A percentile compares a stretch with the other conserved stretches of the same genome.
Conservation (phyloP, 2,329 filamentous ascomycete genomes). For the Orbilia blumenaviensis region DNA sequence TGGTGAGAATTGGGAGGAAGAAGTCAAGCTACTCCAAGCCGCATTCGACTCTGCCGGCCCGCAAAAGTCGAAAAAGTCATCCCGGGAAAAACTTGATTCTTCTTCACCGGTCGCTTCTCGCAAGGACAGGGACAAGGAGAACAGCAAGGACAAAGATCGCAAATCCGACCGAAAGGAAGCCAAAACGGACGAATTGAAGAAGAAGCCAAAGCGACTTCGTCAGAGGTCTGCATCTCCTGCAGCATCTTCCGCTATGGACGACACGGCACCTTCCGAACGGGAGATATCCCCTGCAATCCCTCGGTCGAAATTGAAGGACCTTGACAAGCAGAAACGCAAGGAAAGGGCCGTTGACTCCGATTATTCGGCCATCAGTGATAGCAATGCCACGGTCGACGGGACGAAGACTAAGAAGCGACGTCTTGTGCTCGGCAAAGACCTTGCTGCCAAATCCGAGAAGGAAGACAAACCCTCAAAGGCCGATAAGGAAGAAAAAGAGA, state of each 20-base stretch:
- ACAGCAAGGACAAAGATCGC: conserved; percentile 33
- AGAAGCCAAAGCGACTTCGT: conserved; percentile 47
- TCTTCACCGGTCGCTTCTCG: conserved; percentile 44
- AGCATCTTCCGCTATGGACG: conserved; percentile 42
- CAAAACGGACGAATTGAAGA: conserved; percentile 41
- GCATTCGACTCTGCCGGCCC: conserved; percentile 69
- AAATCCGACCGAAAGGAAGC: conserved; percentile 32
- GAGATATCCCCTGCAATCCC: conserved; percentile 46
- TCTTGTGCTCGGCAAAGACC: conserved; percentile 57
- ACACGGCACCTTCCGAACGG: conserved; percentile 46
- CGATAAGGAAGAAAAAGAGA: conserved; percentile 26
- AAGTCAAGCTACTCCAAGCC: conserved; percentile 80
- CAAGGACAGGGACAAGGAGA: conserved; percentile 44
- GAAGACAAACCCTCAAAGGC: conserved; percentile 8
- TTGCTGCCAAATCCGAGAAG: conserved; percentile 35
- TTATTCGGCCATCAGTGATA: conserved; percentile 52
- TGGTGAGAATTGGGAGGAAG: conserved; percentile 89
- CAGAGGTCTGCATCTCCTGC: conserved; percentile 39
- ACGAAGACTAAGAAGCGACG: conserved; percentile 57
- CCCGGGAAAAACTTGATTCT: conserved; percentile 25
- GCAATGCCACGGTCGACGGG: conserved; percentile 40
- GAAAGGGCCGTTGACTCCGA: conserved; percentile 54
- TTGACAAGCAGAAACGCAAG: conserved; percentile 54
- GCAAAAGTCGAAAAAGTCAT: conserved; percentile 36
- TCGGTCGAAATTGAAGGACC: conserved; percentile 51